phyloP scores from a whole-genome alignment of 495 filamentous ascomycete genomes.

The Thermothielavioides terrestris region DNA sequence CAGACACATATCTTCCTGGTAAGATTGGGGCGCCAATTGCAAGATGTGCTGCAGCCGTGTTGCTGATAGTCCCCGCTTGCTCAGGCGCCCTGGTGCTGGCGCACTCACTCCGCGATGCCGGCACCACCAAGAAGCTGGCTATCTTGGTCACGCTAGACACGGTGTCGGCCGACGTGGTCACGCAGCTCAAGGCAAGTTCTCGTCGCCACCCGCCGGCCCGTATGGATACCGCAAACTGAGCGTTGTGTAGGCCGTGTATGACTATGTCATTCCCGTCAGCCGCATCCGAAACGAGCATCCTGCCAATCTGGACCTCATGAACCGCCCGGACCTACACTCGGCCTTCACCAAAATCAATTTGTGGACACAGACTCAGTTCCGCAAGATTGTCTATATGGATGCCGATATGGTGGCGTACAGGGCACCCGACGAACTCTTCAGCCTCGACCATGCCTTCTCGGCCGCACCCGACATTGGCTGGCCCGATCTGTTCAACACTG shows the following conservation, averaged over 20 bases:
- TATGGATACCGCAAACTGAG: neutral
- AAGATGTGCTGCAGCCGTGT: conserved; percentile 4
- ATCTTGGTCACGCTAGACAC: conserved; percentile 72
- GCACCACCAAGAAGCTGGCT: conserved; percentile 77
- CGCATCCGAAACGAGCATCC: conserved; percentile 66
- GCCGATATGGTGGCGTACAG: conserved; percentile 79
- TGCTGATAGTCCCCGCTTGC: conserved; percentile 16
- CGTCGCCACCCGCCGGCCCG: neutral
- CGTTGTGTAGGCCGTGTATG: conserved; percentile 60
- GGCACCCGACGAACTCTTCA: conserved; percentile 88
- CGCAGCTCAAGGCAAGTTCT: conserved; percentile 57
- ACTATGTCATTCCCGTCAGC: conserved; percentile 80
- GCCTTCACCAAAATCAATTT: conserved; percentile 95
- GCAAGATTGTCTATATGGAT: conserved; percentile 86
- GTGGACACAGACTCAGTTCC: conserved; percentile 86
- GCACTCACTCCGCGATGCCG: conserved; percentile 88
- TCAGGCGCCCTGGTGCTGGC: conserved; percentile 86
- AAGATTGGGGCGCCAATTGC: conserved; percentile 20
- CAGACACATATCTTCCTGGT: conserved; percentile 89
- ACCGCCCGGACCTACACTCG: conserved; percentile 77
- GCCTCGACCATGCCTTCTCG: conserved; percentile 66
- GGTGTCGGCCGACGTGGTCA: conserved; percentile 61
- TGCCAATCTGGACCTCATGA: conserved; percentile 84
- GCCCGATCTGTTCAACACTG: conserved; percentile 97
- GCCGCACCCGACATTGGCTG: conserved; percentile 94